phyloP scores from a whole-genome alignment of 2,329 filamentous ascomycete genomes.

The Apiospora arundinis region DNA sequence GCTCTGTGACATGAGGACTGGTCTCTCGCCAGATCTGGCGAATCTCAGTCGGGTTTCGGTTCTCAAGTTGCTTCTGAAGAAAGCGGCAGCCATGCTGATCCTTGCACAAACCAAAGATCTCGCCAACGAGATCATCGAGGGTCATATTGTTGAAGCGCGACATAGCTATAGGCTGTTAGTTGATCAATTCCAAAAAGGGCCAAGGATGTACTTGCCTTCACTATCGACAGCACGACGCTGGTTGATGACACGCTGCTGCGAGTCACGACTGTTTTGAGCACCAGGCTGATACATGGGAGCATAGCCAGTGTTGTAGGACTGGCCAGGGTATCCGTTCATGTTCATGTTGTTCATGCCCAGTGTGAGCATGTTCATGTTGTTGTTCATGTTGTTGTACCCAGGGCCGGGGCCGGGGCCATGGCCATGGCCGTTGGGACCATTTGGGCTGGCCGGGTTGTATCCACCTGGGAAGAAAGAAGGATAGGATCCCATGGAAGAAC shows the following conservation, averaged over 20 bases:
- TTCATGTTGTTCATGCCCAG: conserved; percentile 73
- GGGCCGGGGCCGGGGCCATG: conserved; percentile 34
- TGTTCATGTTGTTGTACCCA: conserved; percentile 29
- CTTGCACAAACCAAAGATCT: conserved; percentile 91
- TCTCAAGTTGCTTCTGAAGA: conserved; percentile 95
- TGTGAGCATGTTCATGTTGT: conserved; percentile 64
- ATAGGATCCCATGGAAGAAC: conserved; percentile 27
- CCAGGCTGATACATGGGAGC: conserved; percentile 55
- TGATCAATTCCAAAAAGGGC: neutral
- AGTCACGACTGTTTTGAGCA: conserved; percentile 66
- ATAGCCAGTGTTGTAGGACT: conserved; percentile 66
- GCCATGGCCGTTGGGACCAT: conserved; percentile 31
- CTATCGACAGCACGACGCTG: conserved; percentile 76
- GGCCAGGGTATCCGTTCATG: conserved; percentile 60
- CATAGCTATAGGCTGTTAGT: conserved; percentile 59
- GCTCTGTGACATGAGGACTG: conserved; percentile 89
- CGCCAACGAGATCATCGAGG: conserved; percentile 79
- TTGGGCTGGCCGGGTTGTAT: conserved; percentile 35
- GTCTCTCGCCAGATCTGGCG: conserved; percentile 96
- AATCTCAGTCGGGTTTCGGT: conserved; percentile 80
- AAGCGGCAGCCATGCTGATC: conserved; percentile 98
- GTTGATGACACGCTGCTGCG: conserved; percentile 77
- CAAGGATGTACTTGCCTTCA: conserved; percentile 59
- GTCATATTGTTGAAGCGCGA: conserved; percentile 84
- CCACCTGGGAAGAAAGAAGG: conserved; percentile 41